Evolutionary conservation across 2,329 filamentous ascomycete genomes (phyloP).

Genomic region (Daldinia sp.): DNA sequence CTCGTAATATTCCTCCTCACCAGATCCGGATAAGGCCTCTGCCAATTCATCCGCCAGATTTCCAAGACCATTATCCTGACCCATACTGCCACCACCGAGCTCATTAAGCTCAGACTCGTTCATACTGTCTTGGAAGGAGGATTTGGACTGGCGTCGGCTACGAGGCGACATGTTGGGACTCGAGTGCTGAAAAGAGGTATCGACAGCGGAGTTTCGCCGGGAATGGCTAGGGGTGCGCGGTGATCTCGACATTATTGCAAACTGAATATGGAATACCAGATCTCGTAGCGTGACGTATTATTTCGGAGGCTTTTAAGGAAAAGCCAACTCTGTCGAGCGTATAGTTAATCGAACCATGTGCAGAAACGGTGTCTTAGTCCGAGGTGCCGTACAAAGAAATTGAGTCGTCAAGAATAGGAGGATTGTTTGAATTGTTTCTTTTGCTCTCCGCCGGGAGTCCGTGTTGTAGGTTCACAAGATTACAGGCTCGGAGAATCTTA

Average conservation of each 20-base stretch:
- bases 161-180: slow-evolving; percentile 56
- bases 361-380: background rate
- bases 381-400: background rate
- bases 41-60: slow-evolving; percentile 84
- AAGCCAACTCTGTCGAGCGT: slow-evolving; percentile 9
- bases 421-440: background rate
- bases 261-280: slow-evolving; percentile 3
- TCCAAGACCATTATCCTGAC: slow-evolving; percentile 67
- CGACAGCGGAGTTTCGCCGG: slow-evolving; percentile 63
- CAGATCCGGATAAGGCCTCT: slow-evolving; percentile 73
- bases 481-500: no score
- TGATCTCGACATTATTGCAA: slow-evolving; percentile 53
- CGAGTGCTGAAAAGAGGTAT: slow-evolving; percentile 49
- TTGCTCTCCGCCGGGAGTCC: background rate
- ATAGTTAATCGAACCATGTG: slow-evolving; percentile 18
- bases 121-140: slow-evolving; percentile 60
- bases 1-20: slow-evolving; percentile 63
- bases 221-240: slow-evolving; percentile 68
- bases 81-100: slow-evolving; percentile 54
- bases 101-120: slow-evolving; percentile 59
- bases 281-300: background rate
- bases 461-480: no score
- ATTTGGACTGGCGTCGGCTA: slow-evolving; percentile 59
- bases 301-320: background rate
- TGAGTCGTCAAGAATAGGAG: background rate